Evolutionary conservation across 306 rosid species (phyloP), one percentile per base, ranked within the genome.

Genomic region (Dicorynia guianensis): DNA sequence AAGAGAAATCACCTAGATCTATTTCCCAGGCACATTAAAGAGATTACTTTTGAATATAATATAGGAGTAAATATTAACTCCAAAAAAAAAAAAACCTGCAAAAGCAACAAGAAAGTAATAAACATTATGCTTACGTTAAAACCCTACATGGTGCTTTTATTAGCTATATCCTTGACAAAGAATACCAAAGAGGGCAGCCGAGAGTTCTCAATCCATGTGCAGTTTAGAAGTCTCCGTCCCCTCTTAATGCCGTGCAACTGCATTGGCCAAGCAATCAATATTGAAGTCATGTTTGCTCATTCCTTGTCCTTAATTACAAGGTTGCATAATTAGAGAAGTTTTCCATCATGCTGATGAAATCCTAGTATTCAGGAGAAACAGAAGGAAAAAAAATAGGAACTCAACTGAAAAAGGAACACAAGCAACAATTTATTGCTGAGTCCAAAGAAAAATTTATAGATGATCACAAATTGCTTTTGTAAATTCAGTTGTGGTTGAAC

Each of bases 381-480:
- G 25, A 25, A 25, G 30, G 69, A 25, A 40, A 78, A 83, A 82
- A 68, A 47, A 76, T 48, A 19, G 64, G 44, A 79, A 78, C 68
- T 56, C 57, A 75, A 75, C 70, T 52, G 77, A 64, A 79, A 67
- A 55, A 80, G 63, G 49, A 74, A 75, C 84, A 30, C 50, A 50
- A 66, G 66, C 70, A 80, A 84, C 67, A 76, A 65, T 58, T 75
- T 52, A 72, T 75, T 47, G 83, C 71, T 33, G 44, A 65, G 70
- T 46, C 42, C 55, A 48, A 86, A 48, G 69, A 74, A 79, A 81
- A 79, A 79, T 53, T 92, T 81, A 90, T 74, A 96, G 96, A 85
- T 96, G 96, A 78, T 85, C 96, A 30, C 85, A 77, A 67, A 96
- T 96, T 61, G 98, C 98, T 4, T 75, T 65, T 1, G 97, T 92